These are phyloP conservation scores for Thoreauomyces humboldtii DNA, from an alignment of 192 early-diverging fungal genomes.

Conservation along the genomic window DNA sequence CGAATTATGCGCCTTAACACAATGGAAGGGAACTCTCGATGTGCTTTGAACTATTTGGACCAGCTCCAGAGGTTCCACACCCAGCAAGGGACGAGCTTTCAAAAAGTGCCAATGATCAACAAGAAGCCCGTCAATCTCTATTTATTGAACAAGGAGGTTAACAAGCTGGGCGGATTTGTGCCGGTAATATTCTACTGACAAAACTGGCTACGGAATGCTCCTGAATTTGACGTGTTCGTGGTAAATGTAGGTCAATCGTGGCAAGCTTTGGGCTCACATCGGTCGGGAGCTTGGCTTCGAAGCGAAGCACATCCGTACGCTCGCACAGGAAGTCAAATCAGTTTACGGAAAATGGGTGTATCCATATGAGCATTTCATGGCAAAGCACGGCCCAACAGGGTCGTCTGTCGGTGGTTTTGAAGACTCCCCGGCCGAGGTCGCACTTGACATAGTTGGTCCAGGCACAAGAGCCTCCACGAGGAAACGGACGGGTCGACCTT, in stretches of 20 bases:
- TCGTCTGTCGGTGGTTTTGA: too few relatives aligned
- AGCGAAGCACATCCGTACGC: slow-evolving; percentile 1
- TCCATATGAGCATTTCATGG: slow-evolving; percentile 43
- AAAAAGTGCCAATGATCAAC: slow-evolving; percentile 78
- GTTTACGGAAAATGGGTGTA: slow-evolving; percentile 41
- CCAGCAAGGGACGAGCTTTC: slow-evolving; percentile 66
- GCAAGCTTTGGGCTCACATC: slow-evolving; percentile 82
- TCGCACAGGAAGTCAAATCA: slow-evolving; percentile 19
- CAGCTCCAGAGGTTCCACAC: slow-evolving; percentile 85
- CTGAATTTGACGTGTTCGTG: too few relatives aligned
- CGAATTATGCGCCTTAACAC: slow-evolving; percentile 86
- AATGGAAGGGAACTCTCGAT: slow-evolving; percentile 83
- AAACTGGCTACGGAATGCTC: too few relatives aligned
- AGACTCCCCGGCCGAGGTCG: too few relatives aligned
- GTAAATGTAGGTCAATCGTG: slow-evolving; percentile 51
- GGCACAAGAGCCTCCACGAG: too few relatives aligned
- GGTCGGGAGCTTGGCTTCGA: slow-evolving; percentile 45
- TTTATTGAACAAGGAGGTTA: slow-evolving; percentile 75
- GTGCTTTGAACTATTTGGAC: slow-evolving; percentile 82
- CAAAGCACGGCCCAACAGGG: neutral
- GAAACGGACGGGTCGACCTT: too few relatives aligned
- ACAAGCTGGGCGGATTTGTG: slow-evolving; percentile 65
- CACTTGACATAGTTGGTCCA: too few relatives aligned
- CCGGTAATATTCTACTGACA: too few relatives aligned
- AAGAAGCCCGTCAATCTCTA: slow-evolving; percentile 85